Evolutionary conservation across 495 filamentous ascomycete genomes (phyloP).

Genomic region (Aspergillus baeticus): DNA sequence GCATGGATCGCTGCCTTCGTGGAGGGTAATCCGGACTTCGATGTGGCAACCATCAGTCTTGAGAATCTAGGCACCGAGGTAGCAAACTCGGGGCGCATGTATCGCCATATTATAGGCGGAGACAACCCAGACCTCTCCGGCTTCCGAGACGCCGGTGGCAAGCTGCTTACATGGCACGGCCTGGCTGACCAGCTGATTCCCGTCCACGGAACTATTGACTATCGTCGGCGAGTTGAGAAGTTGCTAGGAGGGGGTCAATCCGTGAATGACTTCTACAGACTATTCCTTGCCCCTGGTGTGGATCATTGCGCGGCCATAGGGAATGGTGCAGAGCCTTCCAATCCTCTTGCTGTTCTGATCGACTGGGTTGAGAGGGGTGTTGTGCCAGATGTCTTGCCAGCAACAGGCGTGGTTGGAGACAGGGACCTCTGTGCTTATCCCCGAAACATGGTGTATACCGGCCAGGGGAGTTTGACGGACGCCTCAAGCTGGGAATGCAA

Average conservation of each 20-base stretch:
- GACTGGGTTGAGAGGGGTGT: no score
- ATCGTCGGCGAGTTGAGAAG: slow-evolving; percentile 16
- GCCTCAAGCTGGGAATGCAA: no score
- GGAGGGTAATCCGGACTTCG: slow-evolving; percentile 36
- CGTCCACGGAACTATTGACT: slow-evolving; percentile 16
- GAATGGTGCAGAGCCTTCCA: no score
- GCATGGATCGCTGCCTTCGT: slow-evolving; percentile 36
- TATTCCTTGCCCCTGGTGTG: no score
- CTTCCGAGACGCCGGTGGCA: slow-evolving; percentile 34
- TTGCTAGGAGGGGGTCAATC: neutral
- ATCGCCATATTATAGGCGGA: slow-evolving; percentile 29
- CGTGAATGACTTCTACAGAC: slow-evolving; percentile 5
- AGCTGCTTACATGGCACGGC: slow-evolving; percentile 42
- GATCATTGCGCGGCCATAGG: no score
- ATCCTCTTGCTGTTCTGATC: no score
- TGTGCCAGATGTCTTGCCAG: no score
- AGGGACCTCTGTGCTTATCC: no score
- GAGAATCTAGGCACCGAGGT: slow-evolving; percentile 22
- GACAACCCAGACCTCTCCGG: slow-evolving; percentile 33
- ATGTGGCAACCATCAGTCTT: slow-evolving; percentile 24
- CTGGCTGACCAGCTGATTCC: slow-evolving; percentile 24
- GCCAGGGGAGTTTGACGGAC: no score
- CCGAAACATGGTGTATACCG: no score
- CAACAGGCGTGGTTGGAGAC: no score
- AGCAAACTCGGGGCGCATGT: slow-evolving; percentile 5